Conservation (phyloP, 257 asterid species). For the Lithospermum erythrorhizon region DNA sequence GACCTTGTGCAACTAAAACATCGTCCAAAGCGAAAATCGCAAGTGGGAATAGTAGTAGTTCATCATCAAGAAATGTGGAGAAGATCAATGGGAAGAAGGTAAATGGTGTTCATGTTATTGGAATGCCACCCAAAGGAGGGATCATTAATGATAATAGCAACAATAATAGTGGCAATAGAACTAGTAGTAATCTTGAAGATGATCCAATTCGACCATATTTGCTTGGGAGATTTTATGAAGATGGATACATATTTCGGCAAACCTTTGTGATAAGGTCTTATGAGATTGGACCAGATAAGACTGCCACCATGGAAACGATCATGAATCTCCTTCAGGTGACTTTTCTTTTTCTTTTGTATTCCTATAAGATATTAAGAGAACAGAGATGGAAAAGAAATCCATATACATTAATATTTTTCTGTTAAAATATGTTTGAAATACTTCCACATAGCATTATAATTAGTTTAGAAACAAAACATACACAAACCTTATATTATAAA, state of each 20-base stretch:
- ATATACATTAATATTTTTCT: too few species aligned
- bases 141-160: background rate
- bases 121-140: slow-evolving; percentile 11
- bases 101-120: slow-evolving; percentile 39
- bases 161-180: background rate
- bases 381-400: too few species aligned
- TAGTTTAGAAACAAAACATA: too few species aligned
- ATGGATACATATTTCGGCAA: slow-evolving; percentile 51
- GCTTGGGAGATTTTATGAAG: slow-evolving; percentile 54
- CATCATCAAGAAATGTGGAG: slow-evolving; percentile 10
- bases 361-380: too few species aligned
- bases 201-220: slow-evolving; percentile 26
- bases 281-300: slow-evolving; percentile 84
- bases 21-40: background rate
- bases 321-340: slow-evolving; percentile 85
- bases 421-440: too few species aligned
- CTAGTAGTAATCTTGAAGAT: slow-evolving; percentile 10
- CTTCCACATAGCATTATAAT: too few species aligned
- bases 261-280: slow-evolving; percentile 76
- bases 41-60: background rate
- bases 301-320: slow-evolving; percentile 86
- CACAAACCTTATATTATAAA: too few species aligned
- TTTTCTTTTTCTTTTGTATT: background rate
- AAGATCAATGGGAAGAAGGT: slow-evolving; percentile 53
- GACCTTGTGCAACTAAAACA: background rate